Conservation (phyloP, 768 basidiomycete species). For the Melanogaster broomeanus region DNA sequence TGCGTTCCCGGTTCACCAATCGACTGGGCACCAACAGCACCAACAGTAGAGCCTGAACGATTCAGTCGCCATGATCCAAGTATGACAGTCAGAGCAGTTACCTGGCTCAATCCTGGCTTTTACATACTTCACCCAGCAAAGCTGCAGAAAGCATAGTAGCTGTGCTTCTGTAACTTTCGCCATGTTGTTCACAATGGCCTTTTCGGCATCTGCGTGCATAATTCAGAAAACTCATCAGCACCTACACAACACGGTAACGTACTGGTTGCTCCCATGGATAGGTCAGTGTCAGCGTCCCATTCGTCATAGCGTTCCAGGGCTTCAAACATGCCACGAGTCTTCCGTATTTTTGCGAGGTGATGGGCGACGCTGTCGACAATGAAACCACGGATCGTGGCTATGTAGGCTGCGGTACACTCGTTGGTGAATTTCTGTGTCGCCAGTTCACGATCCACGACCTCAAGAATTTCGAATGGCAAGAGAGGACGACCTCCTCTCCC, state of each 20-base stretch:
- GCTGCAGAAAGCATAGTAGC: slow-evolving; percentile 74
- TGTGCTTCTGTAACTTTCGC: slow-evolving; percentile 87
- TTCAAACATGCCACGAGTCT: slow-evolving; percentile 78
- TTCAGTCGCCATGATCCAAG: neutral
- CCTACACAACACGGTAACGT: slow-evolving; percentile 20
- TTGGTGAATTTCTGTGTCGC: slow-evolving; percentile 55
- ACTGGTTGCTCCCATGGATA: slow-evolving; percentile 78
- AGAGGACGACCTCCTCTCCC: slow-evolving; percentile 62
- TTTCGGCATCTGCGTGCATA: slow-evolving; percentile 55
- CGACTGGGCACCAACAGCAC: slow-evolving; percentile 97
- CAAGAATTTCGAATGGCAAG: slow-evolving; percentile 84
- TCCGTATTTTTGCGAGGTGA: slow-evolving; percentile 66
- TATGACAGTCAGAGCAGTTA: slow-evolving; percentile 24
- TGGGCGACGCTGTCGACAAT: slow-evolving; percentile 66
- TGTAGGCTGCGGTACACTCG: slow-evolving; percentile 73
- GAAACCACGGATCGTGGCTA: slow-evolving; percentile 69
- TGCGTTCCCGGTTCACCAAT: slow-evolving; percentile 99
- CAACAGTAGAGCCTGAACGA: slow-evolving; percentile 85
- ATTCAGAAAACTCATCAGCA: slow-evolving; percentile 1
- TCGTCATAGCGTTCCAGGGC: slow-evolving; percentile 73
- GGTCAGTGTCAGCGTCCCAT: slow-evolving; percentile 77
- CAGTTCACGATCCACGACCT: slow-evolving; percentile 68
- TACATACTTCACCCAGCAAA: slow-evolving; percentile 90
- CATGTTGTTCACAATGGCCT: slow-evolving; percentile 83
- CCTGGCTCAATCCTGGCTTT: slow-evolving; percentile 97